Conservation (phyloP, 306 rosid genomes). For the Abrus precatorius region DNA sequence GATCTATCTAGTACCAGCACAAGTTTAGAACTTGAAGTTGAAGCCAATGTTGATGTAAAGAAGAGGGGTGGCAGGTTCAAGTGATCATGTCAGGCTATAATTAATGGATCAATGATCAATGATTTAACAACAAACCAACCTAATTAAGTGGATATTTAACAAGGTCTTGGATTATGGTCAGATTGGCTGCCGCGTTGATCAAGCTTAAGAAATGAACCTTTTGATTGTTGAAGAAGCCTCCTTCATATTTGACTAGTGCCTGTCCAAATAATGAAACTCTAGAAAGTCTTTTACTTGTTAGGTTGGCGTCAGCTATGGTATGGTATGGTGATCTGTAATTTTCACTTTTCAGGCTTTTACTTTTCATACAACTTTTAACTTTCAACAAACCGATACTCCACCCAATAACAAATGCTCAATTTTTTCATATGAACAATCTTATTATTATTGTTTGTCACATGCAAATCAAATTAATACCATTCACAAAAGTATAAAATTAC, state of each 20-base stretch:
- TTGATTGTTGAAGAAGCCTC: constrained; percentile 12
- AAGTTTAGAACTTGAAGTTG: constrained; percentile 1
- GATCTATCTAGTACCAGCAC: not conserved
- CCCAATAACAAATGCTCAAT: not conserved
- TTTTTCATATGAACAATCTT: not conserved
- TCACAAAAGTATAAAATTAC: not conserved
- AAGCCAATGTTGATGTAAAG: too few relatives aligned
- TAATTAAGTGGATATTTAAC: not conserved
- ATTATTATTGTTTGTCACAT: too few relatives aligned
- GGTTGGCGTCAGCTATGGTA: constrained; percentile 48
- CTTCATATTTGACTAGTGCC: constrained; percentile 34
- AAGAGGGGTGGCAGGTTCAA: not conserved
- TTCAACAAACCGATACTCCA: not conserved
- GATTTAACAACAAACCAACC: constrained; percentile 25
- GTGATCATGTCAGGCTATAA: not conserved
- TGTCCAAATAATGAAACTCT: constrained; percentile 36
- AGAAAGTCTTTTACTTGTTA: constrained; percentile 48
- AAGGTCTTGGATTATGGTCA: constrained; percentile 15
- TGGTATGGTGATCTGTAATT: constrained; percentile 46
- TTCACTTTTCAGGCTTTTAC: constrained; percentile 45
- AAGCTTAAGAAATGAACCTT: not conserved
- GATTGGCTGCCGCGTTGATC: not conserved
- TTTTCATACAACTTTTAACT: constrained; percentile 7
- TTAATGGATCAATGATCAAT: constrained; percentile 31
- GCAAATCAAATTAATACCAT: not conserved